phyloP scores from a whole-genome alignment of 495 filamentous ascomycete species.

The Neurospora tetrasperma region DNA sequence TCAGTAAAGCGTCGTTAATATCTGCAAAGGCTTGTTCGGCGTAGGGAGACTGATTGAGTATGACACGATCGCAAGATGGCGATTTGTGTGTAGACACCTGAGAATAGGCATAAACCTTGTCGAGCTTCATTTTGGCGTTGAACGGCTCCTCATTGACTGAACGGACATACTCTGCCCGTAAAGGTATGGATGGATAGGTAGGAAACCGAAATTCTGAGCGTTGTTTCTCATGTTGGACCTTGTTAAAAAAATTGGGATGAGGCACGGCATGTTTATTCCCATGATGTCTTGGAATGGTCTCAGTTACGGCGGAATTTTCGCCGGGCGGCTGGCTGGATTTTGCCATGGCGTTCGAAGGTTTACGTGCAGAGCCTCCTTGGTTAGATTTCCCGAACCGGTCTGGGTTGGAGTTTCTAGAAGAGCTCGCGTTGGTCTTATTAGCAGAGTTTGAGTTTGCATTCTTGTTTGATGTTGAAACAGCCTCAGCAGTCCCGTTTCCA shows the following conservation, averaged over 20 bases:
- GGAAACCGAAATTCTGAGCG: not conserved
- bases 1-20: not conserved
- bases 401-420: not conserved
- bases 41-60: not conserved
- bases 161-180: not conserved
- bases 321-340: not conserved
- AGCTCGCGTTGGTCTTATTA: not conserved
- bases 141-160: not conserved
- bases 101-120: not conserved
- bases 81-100: not conserved
- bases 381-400: not conserved
- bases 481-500: not conserved
- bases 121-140: not conserved
- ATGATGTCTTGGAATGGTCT: not conserved
- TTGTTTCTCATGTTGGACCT: not conserved
- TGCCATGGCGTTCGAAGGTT: not conserved
- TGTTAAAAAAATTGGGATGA: not conserved
- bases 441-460: not conserved
- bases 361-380: not conserved
- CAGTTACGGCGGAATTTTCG: not conserved
- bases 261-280: not conserved
- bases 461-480: not conserved
- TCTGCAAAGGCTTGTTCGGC: not conserved
- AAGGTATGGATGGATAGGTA: not conserved
- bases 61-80: not conserved